A percentile compares a stretch with the other conserved stretches of the same genome.
Conservation (phyloP, 352 stramenopile genomes). For the Phytopythium helicoides region DNA sequence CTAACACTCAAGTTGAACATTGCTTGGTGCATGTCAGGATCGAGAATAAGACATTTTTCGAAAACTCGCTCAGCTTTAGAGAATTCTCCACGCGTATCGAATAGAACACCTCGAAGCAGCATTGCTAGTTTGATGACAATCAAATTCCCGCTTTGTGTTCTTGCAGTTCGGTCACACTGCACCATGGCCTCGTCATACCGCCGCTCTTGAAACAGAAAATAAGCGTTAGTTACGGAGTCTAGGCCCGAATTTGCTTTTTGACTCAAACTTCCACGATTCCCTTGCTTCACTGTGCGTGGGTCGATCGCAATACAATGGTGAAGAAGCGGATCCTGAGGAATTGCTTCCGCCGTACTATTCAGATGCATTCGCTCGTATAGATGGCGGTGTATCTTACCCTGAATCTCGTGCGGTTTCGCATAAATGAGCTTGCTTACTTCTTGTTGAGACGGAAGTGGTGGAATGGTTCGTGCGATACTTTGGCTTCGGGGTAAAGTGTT, state of each 20-base stretch:
- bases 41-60: slow-evolving; percentile 30
- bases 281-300: slow-evolving; percentile 27
- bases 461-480: slow-evolving; percentile 32
- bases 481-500: background rate
- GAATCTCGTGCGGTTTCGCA: slow-evolving; percentile 62
- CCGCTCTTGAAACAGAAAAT: slow-evolving; percentile 53
- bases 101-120: slow-evolving; percentile 56
- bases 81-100: slow-evolving; percentile 46
- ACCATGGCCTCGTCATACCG: slow-evolving; percentile 53
- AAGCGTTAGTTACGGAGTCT: slow-evolving; percentile 30
- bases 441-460: slow-evolving; percentile 49
- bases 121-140: slow-evolving; percentile 60
- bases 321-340: slow-evolving; percentile 62
- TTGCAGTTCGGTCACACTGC: slow-evolving; percentile 51
- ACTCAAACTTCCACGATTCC: background rate
- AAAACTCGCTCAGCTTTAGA: slow-evolving; percentile 47
- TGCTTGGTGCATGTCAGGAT: slow-evolving; percentile 57
- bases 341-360: slow-evolving; percentile 27
- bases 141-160: slow-evolving; percentile 44
- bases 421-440: slow-evolving; percentile 66
- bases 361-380: slow-evolving; percentile 53
- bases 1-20: slow-evolving; percentile 62
- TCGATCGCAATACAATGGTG: slow-evolving; percentile 67
- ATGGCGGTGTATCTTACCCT: slow-evolving; percentile 54
- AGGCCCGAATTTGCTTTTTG: background rate